A percentile compares a stretch with the other conserved stretches of the same genome.
phyloP scores from a whole-genome alignment of 805 yeast species.

The Grigorovia transvaalensis region DNA sequence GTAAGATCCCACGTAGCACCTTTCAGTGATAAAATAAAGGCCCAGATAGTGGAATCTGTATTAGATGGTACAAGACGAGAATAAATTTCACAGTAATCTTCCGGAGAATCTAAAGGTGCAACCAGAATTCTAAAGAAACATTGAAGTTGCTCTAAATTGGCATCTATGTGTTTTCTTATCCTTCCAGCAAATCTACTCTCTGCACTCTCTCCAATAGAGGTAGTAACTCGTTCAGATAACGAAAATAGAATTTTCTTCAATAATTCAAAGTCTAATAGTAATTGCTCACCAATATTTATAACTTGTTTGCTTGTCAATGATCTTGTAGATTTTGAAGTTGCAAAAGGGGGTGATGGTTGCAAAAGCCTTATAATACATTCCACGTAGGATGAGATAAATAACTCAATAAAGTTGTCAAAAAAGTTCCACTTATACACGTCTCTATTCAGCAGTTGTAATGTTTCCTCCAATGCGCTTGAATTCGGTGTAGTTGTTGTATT shows the following conservation, averaged over 20 bases:
- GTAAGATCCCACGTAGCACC: slow-evolving; percentile 25
- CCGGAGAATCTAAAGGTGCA: slow-evolving; percentile 34
- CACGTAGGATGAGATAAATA: slow-evolving; percentile 44
- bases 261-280: slow-evolving; percentile 59
- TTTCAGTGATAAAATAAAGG: slow-evolving; percentile 20
- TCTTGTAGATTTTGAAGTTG: slow-evolving; percentile 15
- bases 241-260: slow-evolving; percentile 43
- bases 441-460: slow-evolving; percentile 51
- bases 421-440: slow-evolving; percentile 63
- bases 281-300: slow-evolving; percentile 59
- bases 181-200: slow-evolving; percentile 19
- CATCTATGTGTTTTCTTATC: slow-evolving; percentile 19
- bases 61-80: slow-evolving; percentile 20
- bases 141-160: slow-evolving; percentile 12
- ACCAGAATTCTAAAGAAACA: slow-evolving; percentile 20
- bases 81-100: slow-evolving; percentile 32
- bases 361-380: slow-evolving; percentile 43
- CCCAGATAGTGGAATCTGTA: slow-evolving; percentile 23
- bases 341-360: slow-evolving; percentile 57
- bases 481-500: slow-evolving; percentile 25
- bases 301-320: slow-evolving; percentile 18
- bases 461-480: slow-evolving; percentile 22
- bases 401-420: slow-evolving; percentile 67
- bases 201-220: slow-evolving; percentile 4
- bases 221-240: slow-evolving; percentile 15